Base-by-base conservation (phyloP, 176 grass and related monocot species). In the Raddia distichophylla region DNA sequence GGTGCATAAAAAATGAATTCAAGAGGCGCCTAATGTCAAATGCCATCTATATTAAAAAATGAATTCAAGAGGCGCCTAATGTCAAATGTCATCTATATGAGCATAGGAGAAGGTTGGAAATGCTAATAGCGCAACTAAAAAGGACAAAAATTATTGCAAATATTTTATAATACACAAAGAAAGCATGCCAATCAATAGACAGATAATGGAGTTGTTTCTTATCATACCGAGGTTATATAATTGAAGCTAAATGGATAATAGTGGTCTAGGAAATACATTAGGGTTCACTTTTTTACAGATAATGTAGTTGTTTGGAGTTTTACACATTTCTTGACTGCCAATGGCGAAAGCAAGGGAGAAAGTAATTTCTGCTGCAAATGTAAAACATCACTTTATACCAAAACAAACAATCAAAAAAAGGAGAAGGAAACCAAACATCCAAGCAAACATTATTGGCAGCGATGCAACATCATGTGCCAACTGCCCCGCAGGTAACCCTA, bases 371-470 rank as follows among this genome's bases (percentile, higher is more conserved):
- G 6, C 71, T 34, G n/a, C 43, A 10, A 56, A 75, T 44, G 67
- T 73, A 49, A 79, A 77, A 73, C 5, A 48, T 10, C 15, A 8
- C 55, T 54, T 69, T 63, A 61, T 46, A 51, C 35, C 15, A 82
- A 42, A 58, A 9, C 32, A 63, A 57, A 32, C 49, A 70, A 32
- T 47, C 20, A 52, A 79, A 63, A 54, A 3, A 40, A 76, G 59
- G 42, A 86, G 22, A 44, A 22, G 56, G 69, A 75, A 70, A 49
- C 15, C 63, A 84, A 42, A 42, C 64, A 80, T 74, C 48, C 20
- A 76, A 53, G 80, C 80, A 72, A 84, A 59, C 69, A 67, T 75
- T 37, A 76, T 76, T 76, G 72, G 62, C 40, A 34, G 72, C 61
- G 48, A 53, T 22, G 59, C 69, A 27, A 47, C 65, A 77, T 55